Evolutionary conservation across 345 rosid species (phyloP).

Genomic region (Eucalyptus lansdowneana): DNA sequence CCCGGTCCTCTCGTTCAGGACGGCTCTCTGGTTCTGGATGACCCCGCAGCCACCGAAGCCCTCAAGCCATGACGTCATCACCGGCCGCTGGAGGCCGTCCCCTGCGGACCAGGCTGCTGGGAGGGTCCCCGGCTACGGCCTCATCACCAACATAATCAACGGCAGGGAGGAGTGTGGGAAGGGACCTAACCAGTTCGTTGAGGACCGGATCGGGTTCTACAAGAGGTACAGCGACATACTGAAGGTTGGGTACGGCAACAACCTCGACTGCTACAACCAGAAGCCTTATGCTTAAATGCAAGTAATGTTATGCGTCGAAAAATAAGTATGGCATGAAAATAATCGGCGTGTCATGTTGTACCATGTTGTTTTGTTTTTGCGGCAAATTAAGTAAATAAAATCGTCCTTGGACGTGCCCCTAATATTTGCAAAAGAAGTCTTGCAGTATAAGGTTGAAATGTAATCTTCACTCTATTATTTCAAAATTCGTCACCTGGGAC

Average conservation of each 20-base stretch:
- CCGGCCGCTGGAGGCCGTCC: background rate
- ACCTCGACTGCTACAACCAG: background rate
- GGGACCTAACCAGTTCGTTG: background rate
- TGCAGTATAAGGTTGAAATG: background rate
- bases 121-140: conserved; percentile 11
- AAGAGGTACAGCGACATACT: conserved; percentile 3
- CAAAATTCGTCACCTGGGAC: background rate
- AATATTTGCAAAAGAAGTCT: background rate
- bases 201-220: conserved; percentile 9
- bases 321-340: background rate
- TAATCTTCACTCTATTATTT: background rate
- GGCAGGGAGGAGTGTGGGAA: conserved; percentile 6
- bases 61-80: conserved; percentile 9
- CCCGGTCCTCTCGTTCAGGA: conserved; percentile 8
- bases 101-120: background rate
- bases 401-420: background rate
- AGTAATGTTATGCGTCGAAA: background rate
- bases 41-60: conserved; percentile 11
- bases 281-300: background rate
- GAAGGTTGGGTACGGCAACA: background rate
- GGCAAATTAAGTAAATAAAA: background rate
- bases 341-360: background rate
- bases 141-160: conserved; percentile 16
- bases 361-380: background rate
- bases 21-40: conserved; percentile 25